Percentiles rank a stretch among this genome's conserved stretches.
Evolutionary conservation across 2,329 filamentous ascomycete genomes (phyloP).

Genomic region (Epicoccum nigrum): DNA sequence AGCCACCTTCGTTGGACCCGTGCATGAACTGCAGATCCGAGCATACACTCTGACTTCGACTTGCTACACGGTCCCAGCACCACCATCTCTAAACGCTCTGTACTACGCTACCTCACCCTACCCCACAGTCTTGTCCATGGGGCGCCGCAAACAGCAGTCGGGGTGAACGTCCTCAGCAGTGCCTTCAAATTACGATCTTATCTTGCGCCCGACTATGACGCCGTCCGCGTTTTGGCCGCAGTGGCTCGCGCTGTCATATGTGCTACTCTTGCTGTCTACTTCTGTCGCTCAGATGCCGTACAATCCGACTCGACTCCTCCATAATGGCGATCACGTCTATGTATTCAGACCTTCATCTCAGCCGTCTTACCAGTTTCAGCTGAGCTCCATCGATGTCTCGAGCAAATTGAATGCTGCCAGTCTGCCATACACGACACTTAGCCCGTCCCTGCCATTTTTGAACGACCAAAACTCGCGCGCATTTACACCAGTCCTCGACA

Average conservation of each 20-base stretch:
- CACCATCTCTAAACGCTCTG: slow-evolving; percentile 19
- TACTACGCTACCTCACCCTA: slow-evolving; percentile 20
- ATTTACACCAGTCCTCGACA: slow-evolving; percentile 71
- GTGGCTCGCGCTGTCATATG: slow-evolving; percentile 11
- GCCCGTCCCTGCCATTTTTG: slow-evolving; percentile 68
- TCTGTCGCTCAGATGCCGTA: slow-evolving; percentile 68
- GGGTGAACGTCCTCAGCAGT: slow-evolving; percentile 31
- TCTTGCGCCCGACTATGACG: slow-evolving; percentile 11
- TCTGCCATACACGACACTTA: slow-evolving; percentile 55
- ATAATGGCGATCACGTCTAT: slow-evolving; percentile 67
- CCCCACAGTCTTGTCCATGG: slow-evolving; percentile 26
- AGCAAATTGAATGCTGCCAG: slow-evolving; percentile 58
- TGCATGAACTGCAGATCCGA: slow-evolving; percentile 45
- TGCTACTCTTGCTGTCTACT: slow-evolving; percentile 14
- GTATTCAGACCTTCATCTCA: slow-evolving; percentile 66
- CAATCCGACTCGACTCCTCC: slow-evolving; percentile 75
- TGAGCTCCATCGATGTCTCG: slow-evolving; percentile 72
- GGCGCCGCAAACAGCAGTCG: slow-evolving; percentile 18
- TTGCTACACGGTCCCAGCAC: slow-evolving; percentile 19
- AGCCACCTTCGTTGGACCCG: slow-evolving; percentile 33
- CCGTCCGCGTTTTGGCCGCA: neutral
- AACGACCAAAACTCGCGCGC: slow-evolving; percentile 57
- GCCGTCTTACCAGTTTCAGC: slow-evolving; percentile 56
- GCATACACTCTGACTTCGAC: slow-evolving; percentile 22
- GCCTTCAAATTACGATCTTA: slow-evolving; percentile 3